A percentile compares a stretch with the other conserved stretches of the same genome.
Evolutionary conservation across 257 asterid genomes (phyloP).

Genomic region (Misopates orontium): DNA sequence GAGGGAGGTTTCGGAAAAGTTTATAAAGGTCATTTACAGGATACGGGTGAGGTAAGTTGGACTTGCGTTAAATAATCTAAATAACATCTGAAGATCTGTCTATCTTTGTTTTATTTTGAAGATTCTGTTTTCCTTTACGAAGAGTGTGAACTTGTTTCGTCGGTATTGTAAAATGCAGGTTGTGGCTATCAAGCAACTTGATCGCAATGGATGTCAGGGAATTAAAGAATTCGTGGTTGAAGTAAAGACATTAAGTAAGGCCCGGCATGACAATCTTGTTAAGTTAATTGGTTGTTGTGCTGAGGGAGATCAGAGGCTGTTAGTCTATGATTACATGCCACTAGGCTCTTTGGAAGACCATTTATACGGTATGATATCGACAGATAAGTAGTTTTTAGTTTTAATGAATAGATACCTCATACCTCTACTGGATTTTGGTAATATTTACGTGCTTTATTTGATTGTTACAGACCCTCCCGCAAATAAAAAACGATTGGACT

Average conservation of each 20-base stretch:
- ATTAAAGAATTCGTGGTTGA: conserved; percentile 46
- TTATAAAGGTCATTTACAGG: conserved; percentile 44
- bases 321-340: conserved; percentile 56
- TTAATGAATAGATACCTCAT: too few relatives aligned
- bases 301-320: conserved; percentile 52
- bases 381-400: too few relatives aligned
- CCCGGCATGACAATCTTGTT: conserved; percentile 52
- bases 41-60: conserved; percentile 44
- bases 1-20: conserved; percentile 63
- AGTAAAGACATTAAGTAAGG: conserved; percentile 43
- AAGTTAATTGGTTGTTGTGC: conserved; percentile 51
- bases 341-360: conserved; percentile 52
- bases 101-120: not conserved
- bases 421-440: too few relatives aligned
- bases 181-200: conserved; percentile 57
- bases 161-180: conserved; percentile 25
- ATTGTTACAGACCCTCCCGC: conserved; percentile 25
- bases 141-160: not conserved
- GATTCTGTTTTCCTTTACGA: too few relatives aligned
- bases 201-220: conserved; percentile 51
- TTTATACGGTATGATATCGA: conserved; percentile 37
- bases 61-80: conserved; percentile 21
- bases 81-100: too few relatives aligned
- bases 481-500: conserved; percentile 29
- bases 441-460: not conserved